Evolutionary conservation across 257 asterid species (phyloP).

Genomic region (Jasminum sambac): DNA sequence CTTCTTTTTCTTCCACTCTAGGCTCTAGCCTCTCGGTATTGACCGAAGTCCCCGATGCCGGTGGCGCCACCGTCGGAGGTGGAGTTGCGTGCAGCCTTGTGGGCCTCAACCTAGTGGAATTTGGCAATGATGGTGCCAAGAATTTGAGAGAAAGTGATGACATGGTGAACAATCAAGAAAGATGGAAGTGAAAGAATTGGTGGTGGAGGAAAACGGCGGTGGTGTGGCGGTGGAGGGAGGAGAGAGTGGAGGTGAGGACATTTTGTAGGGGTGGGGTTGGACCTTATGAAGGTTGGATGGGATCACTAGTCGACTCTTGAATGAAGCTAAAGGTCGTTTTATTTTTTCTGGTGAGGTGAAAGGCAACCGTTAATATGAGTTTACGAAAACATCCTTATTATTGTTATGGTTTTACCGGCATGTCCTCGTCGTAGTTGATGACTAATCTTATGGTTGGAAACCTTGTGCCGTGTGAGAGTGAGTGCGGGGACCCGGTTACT

Average conservation of each 20-base stretch:
- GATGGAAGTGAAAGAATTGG: not conserved
- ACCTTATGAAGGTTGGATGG: conserved; percentile 25
- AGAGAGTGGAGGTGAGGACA: conserved; percentile 32
- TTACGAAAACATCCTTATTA: conserved; percentile 28
- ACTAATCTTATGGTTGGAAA: not conserved
- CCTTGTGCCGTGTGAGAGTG: not conserved
- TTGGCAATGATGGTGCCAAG: conserved; percentile 47
- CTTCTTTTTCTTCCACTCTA: conserved; percentile 71
- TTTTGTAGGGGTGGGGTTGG: conserved; percentile 44
- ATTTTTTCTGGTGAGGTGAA: not conserved
- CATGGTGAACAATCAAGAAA: conserved; percentile 34
- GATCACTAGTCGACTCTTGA: conserved; percentile 57
- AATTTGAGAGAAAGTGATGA: conserved; percentile 66
- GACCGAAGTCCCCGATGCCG: conserved; percentile 36
- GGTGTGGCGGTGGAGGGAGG: conserved; percentile 24
- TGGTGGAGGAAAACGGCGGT: not conserved
- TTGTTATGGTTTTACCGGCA: conserved; percentile 27
- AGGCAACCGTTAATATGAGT: conserved; percentile 25
- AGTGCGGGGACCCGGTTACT: not conserved
- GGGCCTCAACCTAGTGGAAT: conserved; percentile 27
- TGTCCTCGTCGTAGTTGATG: conserved; percentile 24
- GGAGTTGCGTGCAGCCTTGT: conserved; percentile 56
- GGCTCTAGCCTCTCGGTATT: conserved; percentile 67
- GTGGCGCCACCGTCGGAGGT: conserved; percentile 52
- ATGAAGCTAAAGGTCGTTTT: conserved; percentile 56